Evolutionary conservation across 1,284 basidiomycete genomes (phyloP), one percentile per base, ranked within the genome.

Genomic region (Inonotus hispidus): DNA sequence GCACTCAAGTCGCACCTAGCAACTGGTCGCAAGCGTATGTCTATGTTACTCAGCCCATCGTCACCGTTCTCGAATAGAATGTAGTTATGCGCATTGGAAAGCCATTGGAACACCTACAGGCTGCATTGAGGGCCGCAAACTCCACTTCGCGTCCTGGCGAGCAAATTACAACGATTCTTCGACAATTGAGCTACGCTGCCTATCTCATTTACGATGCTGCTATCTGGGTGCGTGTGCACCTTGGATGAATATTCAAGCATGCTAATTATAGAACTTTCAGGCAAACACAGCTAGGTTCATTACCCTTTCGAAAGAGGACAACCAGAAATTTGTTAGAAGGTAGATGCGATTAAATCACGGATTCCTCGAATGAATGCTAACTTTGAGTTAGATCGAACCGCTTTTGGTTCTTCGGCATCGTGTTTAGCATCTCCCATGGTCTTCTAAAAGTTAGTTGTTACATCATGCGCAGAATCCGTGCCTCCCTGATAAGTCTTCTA

Each of bases 71-170:
- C 14, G 19, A 16, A 35, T 6, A 32, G 4, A 35, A 16, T 5
- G 7, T 16, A 97, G 95, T 98, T 56, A 82, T 98, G 82, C 85
- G 96, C 21, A 79, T 98, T 58, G 93, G 95, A 69, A 97, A 98
- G 75, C 95, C 95, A 32, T 69, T 97, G 65, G 96, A 99, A 73
- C 94, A 98, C 76, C 80, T 97, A 19, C 97, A 99, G 74, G 86
- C 93, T 2, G 94, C 93, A 23, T 77, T 98, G 60, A 90, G 88
- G 65, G 88, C 90, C n/a, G 78, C 85, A 16, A 77, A 87, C 37
- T 72, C 81, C 3, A 70, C 82, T 10, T 79, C 80, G 59, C 81
- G 83, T 69, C 71, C 84, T 23, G 76, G 84, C n/a, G 92, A 98
- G 68, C 88, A 90, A 66, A 77, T 93, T 61, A 83, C 90, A 0